Percentiles rank a stretch among this genome's conserved stretches.
Evolutionary conservation across 2,329 filamentous ascomycete genomes (phyloP).

Genomic region (Hymenoscyphus albidus): DNA sequence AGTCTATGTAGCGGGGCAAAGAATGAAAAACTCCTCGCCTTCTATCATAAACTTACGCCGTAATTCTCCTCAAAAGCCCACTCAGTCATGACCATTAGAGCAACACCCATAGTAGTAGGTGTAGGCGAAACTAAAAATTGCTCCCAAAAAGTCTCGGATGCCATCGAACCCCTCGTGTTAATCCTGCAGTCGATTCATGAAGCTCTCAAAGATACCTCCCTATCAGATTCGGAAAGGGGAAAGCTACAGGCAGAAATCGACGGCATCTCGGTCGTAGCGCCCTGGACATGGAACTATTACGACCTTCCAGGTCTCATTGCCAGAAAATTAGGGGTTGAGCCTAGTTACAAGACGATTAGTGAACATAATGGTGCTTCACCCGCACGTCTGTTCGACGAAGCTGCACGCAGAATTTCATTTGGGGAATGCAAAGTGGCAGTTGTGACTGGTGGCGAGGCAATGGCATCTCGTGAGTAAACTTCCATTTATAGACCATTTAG

Average conservation of each 20-base stretch:
- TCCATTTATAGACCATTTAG: neutral
- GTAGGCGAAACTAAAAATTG: constrained; percentile 60
- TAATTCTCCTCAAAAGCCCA: neutral
- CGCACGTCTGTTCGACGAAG: constrained; percentile 59
- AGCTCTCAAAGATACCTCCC: constrained; percentile 49
- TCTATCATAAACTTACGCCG: neutral
- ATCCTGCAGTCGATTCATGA: constrained; percentile 53
- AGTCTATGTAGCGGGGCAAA: neutral
- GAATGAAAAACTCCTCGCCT: neutral
- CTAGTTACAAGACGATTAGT: constrained; percentile 47
- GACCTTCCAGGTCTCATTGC: constrained; percentile 54
- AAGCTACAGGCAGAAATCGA: constrained; percentile 48
- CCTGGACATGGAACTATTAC: constrained; percentile 64
- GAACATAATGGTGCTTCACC: constrained; percentile 63
- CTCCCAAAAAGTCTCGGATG: constrained; percentile 47
- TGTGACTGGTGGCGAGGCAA: constrained; percentile 60
- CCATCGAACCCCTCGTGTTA: constrained; percentile 55
- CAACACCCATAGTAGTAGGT: constrained; percentile 55
- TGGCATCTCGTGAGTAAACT: constrained; percentile 50
- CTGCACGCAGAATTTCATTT: constrained; percentile 52
- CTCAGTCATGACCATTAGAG: neutral
- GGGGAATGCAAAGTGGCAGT: constrained; percentile 54
- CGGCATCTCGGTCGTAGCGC: constrained; percentile 55
- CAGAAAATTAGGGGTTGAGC: constrained; percentile 44
- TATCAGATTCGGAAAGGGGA: constrained; percentile 29